Base-by-base conservation (phyloP, 75 land plant genomes). In the Pinus taeda region DNA sequence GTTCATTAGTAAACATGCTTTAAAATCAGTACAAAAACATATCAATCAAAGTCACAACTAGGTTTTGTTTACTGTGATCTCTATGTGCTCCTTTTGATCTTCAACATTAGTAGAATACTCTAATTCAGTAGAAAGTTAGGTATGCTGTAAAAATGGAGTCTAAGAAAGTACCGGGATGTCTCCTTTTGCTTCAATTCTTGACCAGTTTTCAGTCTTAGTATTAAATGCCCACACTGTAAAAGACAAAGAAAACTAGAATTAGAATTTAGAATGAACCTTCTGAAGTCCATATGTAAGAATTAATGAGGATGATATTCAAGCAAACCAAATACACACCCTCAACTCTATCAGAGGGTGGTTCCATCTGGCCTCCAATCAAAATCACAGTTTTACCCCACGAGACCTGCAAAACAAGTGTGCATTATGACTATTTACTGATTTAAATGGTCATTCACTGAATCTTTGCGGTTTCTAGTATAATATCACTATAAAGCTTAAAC, bases 181-280 rank as follows among this genome's bases (percentile, higher is more conserved):
- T 22, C 99, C 98, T 74, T 95, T 97, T 11, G 93, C 92, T 59
- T 95, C 88, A 57, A 91, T 60, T 30, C 76, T 80, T 71, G 95
- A 96, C 99, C 99, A 94, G 65, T 88, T 83, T 49, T 95, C 92
- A 63, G 83, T 89, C 65, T 97, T 94, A 42, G 86, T 78, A 79
- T 94, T 95, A 80, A 97, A 92, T 45, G 92, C 89, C 99, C 99
- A 97, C 12, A 93, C 98, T 97, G 81, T 60, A 84, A 79, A 78
- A 64, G 57, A 63, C n/a, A 42, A 59, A 70, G 58, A n/a, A n/a
- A 49, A 49, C 55, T 49, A 49, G 55, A 49, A 49, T 49, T 11
- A 49, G 2, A 9, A 49, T 49, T 49, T 11, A 49, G 2, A 9
- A 49, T 49, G 55, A 49, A 49, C 55, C 11, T 49, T 49, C 1